Percentiles rank a stretch among this genome's conserved stretches.
Conservation (phyloP, 495 filamentous ascomycete species). For the Xylaria palmicola region DNA sequence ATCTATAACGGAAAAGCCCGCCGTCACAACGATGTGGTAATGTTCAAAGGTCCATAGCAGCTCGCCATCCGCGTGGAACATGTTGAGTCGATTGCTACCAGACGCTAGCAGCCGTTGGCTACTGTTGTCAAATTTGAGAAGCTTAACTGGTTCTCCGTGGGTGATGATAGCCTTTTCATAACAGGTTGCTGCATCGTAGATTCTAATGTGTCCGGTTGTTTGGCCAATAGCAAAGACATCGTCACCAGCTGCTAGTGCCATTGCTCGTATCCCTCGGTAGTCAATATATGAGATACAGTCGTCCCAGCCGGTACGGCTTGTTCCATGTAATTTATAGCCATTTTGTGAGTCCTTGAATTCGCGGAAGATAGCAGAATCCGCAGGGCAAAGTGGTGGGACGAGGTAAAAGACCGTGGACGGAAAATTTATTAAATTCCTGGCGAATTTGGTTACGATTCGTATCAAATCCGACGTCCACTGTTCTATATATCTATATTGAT, state of each 20-base stretch:
- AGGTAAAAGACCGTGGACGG: constrained; percentile 8
- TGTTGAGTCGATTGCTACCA: background rate
- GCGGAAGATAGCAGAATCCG: background rate
- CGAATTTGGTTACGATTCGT: background rate
- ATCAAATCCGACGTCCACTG: background rate
- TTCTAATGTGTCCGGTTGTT: background rate
- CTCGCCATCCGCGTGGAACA: background rate
- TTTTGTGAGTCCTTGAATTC: background rate
- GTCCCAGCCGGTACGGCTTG: background rate
- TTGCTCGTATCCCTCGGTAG: background rate
- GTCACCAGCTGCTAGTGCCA: background rate
- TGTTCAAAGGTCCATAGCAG: background rate
- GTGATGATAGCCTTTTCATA: background rate
- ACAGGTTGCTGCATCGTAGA: background rate
- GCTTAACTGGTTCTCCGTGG: background rate
- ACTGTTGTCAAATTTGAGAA: background rate
- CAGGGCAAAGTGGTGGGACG: constrained; percentile 3
- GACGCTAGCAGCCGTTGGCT: background rate
- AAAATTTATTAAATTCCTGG: background rate
- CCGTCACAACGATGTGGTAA: background rate
- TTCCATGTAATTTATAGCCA: background rate
- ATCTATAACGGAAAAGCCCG: background rate
- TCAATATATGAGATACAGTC: background rate
- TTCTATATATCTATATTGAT: background rate
- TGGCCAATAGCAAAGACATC: background rate